A percentile compares a stretch with the other conserved stretches of the same genome.
Evolutionary conservation across 495 filamentous ascomycete genomes (phyloP).

Genomic region (Trichoderma asperelloides): DNA sequence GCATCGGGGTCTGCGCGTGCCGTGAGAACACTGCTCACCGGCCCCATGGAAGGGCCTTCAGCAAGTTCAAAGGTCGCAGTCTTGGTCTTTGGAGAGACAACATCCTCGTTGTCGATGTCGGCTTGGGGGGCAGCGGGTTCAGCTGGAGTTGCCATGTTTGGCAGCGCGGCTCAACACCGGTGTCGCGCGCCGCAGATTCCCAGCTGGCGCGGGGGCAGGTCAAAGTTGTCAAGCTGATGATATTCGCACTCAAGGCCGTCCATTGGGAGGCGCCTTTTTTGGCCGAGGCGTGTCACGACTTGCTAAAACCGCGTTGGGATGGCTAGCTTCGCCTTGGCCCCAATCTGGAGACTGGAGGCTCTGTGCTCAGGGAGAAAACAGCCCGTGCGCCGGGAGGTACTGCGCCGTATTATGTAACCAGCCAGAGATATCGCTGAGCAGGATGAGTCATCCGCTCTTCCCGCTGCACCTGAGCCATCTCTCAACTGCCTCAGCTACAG

Average conservation of each 20-base stretch:
- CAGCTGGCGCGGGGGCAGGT: not conserved
- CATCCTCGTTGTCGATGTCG: conserved; percentile 25
- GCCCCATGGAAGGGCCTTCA: not conserved
- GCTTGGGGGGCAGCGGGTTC: not conserved
- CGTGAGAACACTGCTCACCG: not conserved
- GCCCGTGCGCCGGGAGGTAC: too few relatives aligned
- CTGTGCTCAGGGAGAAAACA: not conserved
- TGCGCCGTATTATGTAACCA: too few relatives aligned
- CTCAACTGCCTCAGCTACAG: too few relatives aligned
- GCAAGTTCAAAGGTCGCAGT: conserved; percentile 22
- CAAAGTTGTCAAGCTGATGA: not conserved
- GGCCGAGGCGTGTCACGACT: not conserved
- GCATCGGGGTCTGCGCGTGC: conserved; percentile 71
- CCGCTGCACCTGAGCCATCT: too few relatives aligned
- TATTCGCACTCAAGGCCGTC: not conserved
- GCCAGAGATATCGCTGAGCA: too few relatives aligned
- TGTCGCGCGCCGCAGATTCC: not conserved
- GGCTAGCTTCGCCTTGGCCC: not conserved
- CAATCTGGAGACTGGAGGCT: not conserved
- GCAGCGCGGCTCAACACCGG: not conserved
- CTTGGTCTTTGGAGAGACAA: conserved; percentile 31
- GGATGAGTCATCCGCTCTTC: too few relatives aligned
- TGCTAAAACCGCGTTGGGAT: not conserved
- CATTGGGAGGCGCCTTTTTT: not conserved
- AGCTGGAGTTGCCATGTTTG: not conserved